These are phyloP conservation scores for Dendrobium officinale DNA, from an alignment of 106 monocot species.

Conservation along the genomic window DNA sequence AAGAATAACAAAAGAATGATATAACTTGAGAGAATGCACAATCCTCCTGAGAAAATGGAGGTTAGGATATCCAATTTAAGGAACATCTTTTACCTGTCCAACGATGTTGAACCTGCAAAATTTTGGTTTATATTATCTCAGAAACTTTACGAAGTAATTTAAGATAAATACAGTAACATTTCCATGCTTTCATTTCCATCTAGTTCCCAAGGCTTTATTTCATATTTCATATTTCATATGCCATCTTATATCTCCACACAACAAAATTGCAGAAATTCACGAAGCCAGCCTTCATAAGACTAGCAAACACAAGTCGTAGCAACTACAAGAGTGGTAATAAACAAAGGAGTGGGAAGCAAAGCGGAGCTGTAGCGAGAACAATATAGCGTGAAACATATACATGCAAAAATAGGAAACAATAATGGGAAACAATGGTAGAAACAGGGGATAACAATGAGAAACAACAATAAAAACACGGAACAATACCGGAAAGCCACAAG, in stretches of 20 bases:
- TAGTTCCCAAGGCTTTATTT: neutral
- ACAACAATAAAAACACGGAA: no score
- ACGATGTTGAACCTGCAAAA: constrained; percentile 9
- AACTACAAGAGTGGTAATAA: no score
- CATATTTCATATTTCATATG: neutral
- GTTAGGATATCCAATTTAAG: neutral
- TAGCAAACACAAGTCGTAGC: no score
- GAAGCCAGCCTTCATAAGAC: no score
- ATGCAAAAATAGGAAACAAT: no score
- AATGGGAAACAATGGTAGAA: no score
- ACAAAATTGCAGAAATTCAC: no score
- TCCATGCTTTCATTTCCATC: neutral
- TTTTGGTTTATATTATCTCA: neutral
- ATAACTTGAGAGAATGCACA: neutral
- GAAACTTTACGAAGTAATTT: neutral
- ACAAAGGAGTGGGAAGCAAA: no score
- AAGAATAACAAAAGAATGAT: neutral
- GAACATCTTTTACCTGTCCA: constrained; percentile 7
- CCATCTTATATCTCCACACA: neutral
- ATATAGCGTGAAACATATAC: no score
- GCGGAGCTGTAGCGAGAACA: no score
- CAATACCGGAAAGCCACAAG: no score
- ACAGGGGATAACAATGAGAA: no score
- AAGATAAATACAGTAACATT: neutral
- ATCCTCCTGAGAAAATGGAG: neutral